Base-by-base conservation (phyloP, 176 grass and related monocot species). In the Poa pratensis region DNA sequence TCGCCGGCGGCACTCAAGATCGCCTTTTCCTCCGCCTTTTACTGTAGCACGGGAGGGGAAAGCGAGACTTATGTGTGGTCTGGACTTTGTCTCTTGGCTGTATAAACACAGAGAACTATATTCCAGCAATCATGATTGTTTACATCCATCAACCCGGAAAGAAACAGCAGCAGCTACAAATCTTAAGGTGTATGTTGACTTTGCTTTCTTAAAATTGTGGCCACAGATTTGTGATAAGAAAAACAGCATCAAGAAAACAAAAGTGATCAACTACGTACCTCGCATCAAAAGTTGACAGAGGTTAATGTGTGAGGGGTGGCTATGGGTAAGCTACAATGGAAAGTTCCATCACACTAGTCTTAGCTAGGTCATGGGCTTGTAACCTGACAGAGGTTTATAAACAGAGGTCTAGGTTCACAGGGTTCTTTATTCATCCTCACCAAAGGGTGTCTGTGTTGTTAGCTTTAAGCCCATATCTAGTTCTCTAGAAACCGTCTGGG, bases 401-500 rank as follows among this genome's bases (percentile, higher is more conserved):
- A 78, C 3, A 3, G 15, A 18, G n/a, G 24, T 48, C 30, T 14
- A 59, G 11, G 52, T 62, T 63, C 14, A 54, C 8, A 73, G 30
- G 51, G 14, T 60, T 15, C 7, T 71, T 39, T 78, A 77, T 80
- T 60, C 37, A 37, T 80, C 40, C 10, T 80, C 43, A 62, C 12
- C 1, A 16, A 60, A 85, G 24, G 26, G 37, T 76, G 69, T 54
- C 58, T 20, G 12, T 5, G 28, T 75, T 66, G 58, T 27, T 52
- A 26, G 34, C 80, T 84, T 22, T 35, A 16, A 45, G 35, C 42
- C 19, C 27, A 43, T 32, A 32, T 18, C 68, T 2, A 3, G 19
- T 2, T 67, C 45, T 50, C 16, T 50, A 74, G 26, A 19, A 64
- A 60, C 76, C 67, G 89, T 84, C 87, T 82, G 23, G 7, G 14